Evolutionary conservation across 164 flowering plant genomes (phyloP).

Genomic region (Vitis rupestris): DNA sequence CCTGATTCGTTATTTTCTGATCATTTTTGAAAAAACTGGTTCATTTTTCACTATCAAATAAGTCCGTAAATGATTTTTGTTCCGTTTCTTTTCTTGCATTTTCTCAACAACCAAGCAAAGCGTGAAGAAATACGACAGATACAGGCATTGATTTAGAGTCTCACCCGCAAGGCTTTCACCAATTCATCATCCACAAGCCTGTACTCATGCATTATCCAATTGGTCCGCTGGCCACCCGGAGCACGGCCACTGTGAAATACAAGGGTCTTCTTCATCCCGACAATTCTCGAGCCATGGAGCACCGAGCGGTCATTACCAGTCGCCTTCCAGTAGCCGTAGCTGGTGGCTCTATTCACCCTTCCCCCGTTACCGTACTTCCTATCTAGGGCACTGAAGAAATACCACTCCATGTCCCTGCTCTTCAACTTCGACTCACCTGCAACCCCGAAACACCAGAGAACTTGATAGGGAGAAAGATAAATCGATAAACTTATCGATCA

Average conservation of each 20-base stretch:
- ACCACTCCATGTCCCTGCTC: conserved; percentile 79
- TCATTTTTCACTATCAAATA: too few species aligned
- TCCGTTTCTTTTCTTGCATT: too few species aligned
- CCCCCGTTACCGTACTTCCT: conserved; percentile 72
- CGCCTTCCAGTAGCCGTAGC: conserved; percentile 84
- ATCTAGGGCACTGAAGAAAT: conserved; percentile 70
- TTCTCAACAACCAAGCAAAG: too few species aligned
- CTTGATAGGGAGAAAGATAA: too few species aligned
- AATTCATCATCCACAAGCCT: conserved; percentile 49
- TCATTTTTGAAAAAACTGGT: too few species aligned
- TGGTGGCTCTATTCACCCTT: conserved; percentile 67
- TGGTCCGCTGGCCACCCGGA: conserved; percentile 65
- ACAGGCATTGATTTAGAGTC: neutral
- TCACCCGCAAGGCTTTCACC: conserved; percentile 39
- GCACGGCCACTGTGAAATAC: conserved; percentile 77
- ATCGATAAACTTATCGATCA: too few species aligned
- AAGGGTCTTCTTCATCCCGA: conserved; percentile 83
- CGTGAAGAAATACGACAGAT: too few species aligned
- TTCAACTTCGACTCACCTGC: conserved; percentile 57
- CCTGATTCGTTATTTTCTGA: too few species aligned
- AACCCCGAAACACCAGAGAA: neutral
- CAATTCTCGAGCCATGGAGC: conserved; percentile 19
- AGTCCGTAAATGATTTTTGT: too few species aligned
- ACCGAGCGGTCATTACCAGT: conserved; percentile 76
- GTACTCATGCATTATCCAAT: conserved; percentile 95